A percentile compares a stretch with the other conserved stretches of the same genome.
These are phyloP conservation scores for Euphorbia celastroides DNA, from an alignment of 441 rosid genomes.

Conservation along the genomic window DNA sequence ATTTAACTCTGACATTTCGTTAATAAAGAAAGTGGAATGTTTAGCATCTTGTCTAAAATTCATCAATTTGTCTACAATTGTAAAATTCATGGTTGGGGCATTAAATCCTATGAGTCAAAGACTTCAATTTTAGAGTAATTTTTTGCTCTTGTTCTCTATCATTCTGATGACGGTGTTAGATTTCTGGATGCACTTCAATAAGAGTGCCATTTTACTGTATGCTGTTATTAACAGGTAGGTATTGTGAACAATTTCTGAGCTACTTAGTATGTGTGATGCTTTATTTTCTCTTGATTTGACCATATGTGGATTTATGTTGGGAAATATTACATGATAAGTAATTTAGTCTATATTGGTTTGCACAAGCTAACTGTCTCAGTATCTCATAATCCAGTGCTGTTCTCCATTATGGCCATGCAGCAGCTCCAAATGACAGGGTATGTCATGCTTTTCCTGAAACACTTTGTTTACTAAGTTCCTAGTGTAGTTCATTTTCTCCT, in stretches of 20 bases:
- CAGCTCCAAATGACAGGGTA: conserved; percentile 98
- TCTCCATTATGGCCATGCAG: conserved; percentile 97
- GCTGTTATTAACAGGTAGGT: neutral
- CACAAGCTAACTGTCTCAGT: conserved; percentile 16
- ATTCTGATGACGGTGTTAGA: neutral
- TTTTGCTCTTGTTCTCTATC: neutral
- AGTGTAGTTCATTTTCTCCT: neutral
- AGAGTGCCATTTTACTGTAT: neutral
- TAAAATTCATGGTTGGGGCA: neutral
- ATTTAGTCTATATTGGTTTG: conserved; percentile 2
- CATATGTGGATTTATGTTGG: neutral
- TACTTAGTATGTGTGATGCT: neutral
- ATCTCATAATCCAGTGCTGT: conserved; percentile 57
- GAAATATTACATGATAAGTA: conserved; percentile 1
- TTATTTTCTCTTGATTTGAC: neutral
- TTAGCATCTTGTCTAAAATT: neutral
- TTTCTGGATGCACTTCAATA: conserved; percentile 5
- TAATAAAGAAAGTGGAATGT: neutral
- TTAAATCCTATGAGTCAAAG: neutral
- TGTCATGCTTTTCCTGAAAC: conserved; percentile 1
- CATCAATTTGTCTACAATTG: neutral
- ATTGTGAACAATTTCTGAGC: neutral
- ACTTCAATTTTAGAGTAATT: neutral
- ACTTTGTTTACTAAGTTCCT: neutral
- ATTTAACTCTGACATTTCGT: neutral